Evolutionary conservation across 106 monocot species (phyloP).

Genomic region (Apostasia ramifera): DNA sequence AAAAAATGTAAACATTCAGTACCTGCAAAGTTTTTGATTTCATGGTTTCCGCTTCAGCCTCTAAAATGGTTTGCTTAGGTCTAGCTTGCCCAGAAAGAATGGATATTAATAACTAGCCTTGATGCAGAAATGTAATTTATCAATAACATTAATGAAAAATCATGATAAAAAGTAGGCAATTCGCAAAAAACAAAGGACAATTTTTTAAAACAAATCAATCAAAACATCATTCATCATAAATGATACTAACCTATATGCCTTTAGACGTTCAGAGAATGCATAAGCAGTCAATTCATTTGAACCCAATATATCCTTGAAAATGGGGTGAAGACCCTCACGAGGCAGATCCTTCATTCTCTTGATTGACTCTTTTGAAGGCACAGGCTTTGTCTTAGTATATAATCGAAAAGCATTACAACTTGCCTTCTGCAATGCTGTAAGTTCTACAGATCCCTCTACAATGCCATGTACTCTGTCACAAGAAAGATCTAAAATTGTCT

Average conservation of each 20-base stretch:
- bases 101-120: not conserved
- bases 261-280: conserved; percentile 91
- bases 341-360: conserved; percentile 76
- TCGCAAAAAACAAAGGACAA: not conserved
- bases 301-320: conserved; percentile 53
- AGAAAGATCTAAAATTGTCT: conserved; percentile 69
- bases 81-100: conserved; percentile 25
- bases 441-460: conserved; percentile 50
- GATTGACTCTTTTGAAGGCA: conserved; percentile 84
- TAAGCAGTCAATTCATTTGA: conserved; percentile 80
- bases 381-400: conserved; percentile 77
- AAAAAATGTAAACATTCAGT: conserved; percentile 10
- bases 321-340: conserved; percentile 73
- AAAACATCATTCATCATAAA: conserved; percentile 3
- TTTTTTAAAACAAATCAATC: not conserved
- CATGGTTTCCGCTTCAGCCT: conserved; percentile 79
- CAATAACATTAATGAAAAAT: not conserved
- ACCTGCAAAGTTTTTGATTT: conserved; percentile 67
- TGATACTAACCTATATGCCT: conserved; percentile 59
- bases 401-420: conserved; percentile 78
- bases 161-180: not conserved
- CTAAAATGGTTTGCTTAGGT: conserved; percentile 93
- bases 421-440: conserved; percentile 46
- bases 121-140: conserved; percentile 5
- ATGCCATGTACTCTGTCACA: conserved; percentile 67